These are phyloP conservation scores for Phlyctochytrium arcticum DNA, from an alignment of 192 early-diverging fungal species.

Conservation along the genomic window DNA sequence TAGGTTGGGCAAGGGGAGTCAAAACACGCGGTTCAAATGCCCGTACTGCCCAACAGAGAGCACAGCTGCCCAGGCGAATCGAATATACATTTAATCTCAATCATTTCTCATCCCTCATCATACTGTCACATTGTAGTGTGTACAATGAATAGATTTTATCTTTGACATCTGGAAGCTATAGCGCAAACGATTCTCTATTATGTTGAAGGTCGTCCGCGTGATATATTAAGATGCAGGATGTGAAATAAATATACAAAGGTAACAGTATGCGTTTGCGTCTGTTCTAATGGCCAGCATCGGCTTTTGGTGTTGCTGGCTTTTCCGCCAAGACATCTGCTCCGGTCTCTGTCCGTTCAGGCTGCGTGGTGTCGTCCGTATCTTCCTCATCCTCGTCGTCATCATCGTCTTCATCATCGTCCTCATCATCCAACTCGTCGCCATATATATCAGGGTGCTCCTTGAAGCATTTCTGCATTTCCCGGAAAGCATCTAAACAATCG, in stretches of 20 bases:
- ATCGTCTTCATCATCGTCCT: constrained; percentile 63
- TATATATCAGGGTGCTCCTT: constrained; percentile 88
- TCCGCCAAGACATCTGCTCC: not conserved
- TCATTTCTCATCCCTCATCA: too few relatives aligned
- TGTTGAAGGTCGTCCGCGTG: too few relatives aligned
- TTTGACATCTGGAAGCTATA: too few relatives aligned
- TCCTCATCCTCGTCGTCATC: constrained; percentile 45
- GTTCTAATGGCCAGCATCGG: too few relatives aligned
- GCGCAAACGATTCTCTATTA: too few relatives aligned
- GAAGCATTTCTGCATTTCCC: constrained; percentile 88
- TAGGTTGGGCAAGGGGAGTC: constrained; percentile 69
- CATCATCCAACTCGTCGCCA: constrained; percentile 65
- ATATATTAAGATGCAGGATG: too few relatives aligned
- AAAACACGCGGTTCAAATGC: constrained; percentile 80
- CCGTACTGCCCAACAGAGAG: constrained; percentile 94
- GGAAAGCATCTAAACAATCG: constrained; percentile 91
- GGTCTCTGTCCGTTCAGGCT: constrained; percentile 28
- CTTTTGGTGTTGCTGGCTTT: not conserved
- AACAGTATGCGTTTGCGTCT: too few relatives aligned
- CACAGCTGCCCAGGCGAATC: constrained; percentile 67
- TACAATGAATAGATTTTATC: too few relatives aligned
- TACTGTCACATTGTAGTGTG: too few relatives aligned
- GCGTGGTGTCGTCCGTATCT: not conserved
- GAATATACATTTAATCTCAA: constrained; percentile 81
- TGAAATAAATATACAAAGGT: too few relatives aligned